Evolutionary conservation across 345 rosid species (phyloP).

Genomic region (Lepidium africanum): DNA sequence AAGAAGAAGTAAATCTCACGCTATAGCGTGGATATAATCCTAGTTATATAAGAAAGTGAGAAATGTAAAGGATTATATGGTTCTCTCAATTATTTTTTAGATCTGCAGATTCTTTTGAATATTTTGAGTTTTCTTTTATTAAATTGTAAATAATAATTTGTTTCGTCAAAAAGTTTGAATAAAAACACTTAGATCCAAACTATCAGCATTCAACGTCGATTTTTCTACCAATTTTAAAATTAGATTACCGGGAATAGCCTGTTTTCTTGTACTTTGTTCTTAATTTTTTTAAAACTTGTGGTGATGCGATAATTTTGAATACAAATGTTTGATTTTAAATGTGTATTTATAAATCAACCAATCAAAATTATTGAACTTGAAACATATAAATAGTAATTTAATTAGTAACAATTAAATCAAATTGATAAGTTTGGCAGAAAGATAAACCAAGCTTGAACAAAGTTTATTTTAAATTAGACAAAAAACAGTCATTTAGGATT

Average conservation of each 20-base stretch:
- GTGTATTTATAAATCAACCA: not conserved
- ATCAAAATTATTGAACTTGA: not conserved
- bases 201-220: not conserved
- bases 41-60: no score
- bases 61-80: no score
- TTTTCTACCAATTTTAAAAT: not conserved
- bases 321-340: not conserved
- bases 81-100: no score
- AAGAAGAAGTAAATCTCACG: no score
- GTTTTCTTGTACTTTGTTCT: no score
- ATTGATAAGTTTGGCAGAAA: not conserved
- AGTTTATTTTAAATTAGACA: not conserved
- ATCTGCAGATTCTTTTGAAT: not conserved
- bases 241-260: no score
- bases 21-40: no score
- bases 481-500: not conserved
- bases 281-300: not conserved
- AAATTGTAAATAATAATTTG: not conserved
- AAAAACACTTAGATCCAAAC: not conserved
- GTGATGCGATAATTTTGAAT: not conserved
- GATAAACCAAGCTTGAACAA: not conserved
- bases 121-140: not conserved
- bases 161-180: no score
- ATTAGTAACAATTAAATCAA: not conserved
- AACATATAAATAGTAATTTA: not conserved